Evolutionary conservation across 164 flowering plant species (phyloP).

Genomic region (Saururus chinensis): DNA sequence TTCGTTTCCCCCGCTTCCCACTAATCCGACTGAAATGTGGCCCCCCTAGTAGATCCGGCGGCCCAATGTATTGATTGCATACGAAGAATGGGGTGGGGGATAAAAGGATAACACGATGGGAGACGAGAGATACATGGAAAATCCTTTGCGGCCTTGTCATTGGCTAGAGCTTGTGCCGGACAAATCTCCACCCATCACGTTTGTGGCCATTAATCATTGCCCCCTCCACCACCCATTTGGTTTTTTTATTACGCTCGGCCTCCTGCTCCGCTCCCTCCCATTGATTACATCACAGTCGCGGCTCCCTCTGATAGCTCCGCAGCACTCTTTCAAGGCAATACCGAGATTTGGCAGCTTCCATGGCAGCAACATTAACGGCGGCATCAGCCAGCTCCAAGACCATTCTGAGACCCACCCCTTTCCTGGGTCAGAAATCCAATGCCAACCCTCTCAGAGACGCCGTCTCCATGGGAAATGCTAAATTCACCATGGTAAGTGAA

Average conservation of each 20-base stretch:
- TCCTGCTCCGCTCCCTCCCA: background rate
- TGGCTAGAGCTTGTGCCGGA: background rate
- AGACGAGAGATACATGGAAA: background rate
- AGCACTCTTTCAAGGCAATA: no score
- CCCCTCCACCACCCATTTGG: background rate
- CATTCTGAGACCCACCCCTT: conserved; percentile 52
- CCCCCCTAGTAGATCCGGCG: background rate
- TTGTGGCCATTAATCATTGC: background rate
- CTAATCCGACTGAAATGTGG: background rate
- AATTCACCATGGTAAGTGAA: conserved; percentile 56
- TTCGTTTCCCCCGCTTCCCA: background rate
- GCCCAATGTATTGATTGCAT: background rate
- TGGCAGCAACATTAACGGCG: conserved; percentile 35
- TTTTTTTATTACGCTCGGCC: no score
- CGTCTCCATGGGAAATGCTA: conserved; percentile 53
- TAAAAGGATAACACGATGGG: background rate
- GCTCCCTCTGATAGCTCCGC: background rate
- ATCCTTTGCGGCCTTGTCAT: background rate
- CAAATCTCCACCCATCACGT: conserved; percentile 1
- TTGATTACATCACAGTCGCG: no score
- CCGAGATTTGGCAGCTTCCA: no score
- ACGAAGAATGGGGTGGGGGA: background rate
- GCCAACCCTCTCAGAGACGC: conserved; percentile 59
- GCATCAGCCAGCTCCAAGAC: conserved; percentile 52
- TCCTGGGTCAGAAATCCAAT: conserved; percentile 54